Conservation (phyloP, 2,329 filamentous ascomycete genomes). For the Canariomyces notabilis region DNA sequence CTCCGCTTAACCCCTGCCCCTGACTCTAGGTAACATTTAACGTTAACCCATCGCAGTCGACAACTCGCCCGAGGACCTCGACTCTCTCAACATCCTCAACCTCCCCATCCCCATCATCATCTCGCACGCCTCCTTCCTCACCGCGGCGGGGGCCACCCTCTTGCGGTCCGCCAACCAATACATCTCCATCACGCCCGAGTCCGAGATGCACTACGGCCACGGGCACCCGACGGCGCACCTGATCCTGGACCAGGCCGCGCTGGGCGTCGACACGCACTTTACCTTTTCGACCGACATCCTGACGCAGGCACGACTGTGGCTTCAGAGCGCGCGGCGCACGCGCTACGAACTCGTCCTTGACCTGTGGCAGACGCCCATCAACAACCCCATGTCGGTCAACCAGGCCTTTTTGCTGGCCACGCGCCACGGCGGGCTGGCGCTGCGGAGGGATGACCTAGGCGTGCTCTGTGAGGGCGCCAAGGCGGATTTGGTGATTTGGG, state of each 20-base stretch:
- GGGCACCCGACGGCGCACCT: constrained; percentile 39
- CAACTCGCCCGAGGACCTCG: constrained; percentile 38
- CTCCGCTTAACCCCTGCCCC: neutral
- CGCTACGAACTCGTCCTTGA: constrained; percentile 37
- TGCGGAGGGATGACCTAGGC: constrained; percentile 48
- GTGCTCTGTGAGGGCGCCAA: constrained; percentile 45
- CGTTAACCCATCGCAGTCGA: constrained; percentile 8
- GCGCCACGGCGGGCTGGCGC: constrained; percentile 45
- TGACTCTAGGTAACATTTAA: neutral
- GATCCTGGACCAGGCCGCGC: constrained; percentile 45
- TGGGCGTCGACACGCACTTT: constrained; percentile 52
- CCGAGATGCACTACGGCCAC: constrained; percentile 56
- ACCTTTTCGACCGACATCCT: constrained; percentile 47
- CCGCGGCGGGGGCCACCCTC: constrained; percentile 34
- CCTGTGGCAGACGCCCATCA: constrained; percentile 38
- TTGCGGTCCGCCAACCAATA: constrained; percentile 47
- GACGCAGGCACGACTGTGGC: constrained; percentile 50
- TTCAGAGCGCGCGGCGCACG: constrained; percentile 40
- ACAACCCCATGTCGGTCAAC: constrained; percentile 47
- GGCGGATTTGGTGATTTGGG: constrained; percentile 50
- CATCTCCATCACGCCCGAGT: constrained; percentile 54
- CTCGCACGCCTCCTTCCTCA: constrained; percentile 45
- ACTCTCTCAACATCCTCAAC: constrained; percentile 37
- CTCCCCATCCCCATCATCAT: constrained; percentile 45
- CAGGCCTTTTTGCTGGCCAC: constrained; percentile 55